Percentiles rank a stretch among this genome's conserved stretches.
Evolutionary conservation across 768 basidiomycete species (phyloP).

Genomic region (Pulveroboletus sp.): DNA sequence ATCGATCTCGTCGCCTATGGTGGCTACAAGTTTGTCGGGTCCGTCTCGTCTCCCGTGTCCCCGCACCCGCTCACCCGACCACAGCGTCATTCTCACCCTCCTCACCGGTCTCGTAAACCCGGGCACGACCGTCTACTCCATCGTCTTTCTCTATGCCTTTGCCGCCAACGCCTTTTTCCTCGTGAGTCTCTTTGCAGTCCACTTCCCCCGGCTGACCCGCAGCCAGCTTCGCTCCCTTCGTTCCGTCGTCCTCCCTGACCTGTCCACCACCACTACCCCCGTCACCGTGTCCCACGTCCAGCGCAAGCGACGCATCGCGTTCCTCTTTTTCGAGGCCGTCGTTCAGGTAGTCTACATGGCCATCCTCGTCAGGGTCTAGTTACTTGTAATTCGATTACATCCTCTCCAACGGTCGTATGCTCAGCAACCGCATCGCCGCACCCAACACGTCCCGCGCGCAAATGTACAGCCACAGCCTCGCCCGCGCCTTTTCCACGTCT

Average conservation of each 20-base stretch:
- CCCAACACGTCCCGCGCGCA: slow-evolving; percentile 88
- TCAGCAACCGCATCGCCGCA: slow-evolving; percentile 81
- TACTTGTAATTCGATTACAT: slow-evolving; percentile 52
- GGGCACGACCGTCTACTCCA: slow-evolving; percentile 57
- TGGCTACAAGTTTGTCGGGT: slow-evolving; percentile 98
- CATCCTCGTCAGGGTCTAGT: slow-evolving; percentile 61
- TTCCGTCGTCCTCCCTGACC: slow-evolving; percentile 84
- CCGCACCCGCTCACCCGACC: neutral
- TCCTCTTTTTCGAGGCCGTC: slow-evolving; percentile 83
- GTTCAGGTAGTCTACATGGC: slow-evolving; percentile 85
- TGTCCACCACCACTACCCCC: slow-evolving; percentile 40
- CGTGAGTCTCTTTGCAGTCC: slow-evolving; percentile 41
- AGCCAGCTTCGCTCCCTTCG: slow-evolving; percentile 88
- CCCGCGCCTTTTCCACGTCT: slow-evolving; percentile 72
- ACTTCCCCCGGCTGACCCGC: neutral
- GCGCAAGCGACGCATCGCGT: slow-evolving; percentile 79
- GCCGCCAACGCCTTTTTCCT: slow-evolving; percentile 92
- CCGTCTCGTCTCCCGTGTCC: slow-evolving; percentile 19
- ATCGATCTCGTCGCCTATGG: slow-evolving; percentile 88
- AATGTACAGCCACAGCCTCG: slow-evolving; percentile 85
- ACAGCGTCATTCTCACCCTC: slow-evolving; percentile 84
- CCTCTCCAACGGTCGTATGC: slow-evolving; percentile 83
- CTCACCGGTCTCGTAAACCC: slow-evolving; percentile 63
- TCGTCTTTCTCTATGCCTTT: slow-evolving; percentile 82
- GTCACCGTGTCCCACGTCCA: slow-evolving; percentile 73